A percentile compares a stretch with the other conserved stretches of the same genome.
Evolutionary conservation across 169 alveolate genomes (phyloP).

Genomic region (Perkinsus marinus): DNA sequence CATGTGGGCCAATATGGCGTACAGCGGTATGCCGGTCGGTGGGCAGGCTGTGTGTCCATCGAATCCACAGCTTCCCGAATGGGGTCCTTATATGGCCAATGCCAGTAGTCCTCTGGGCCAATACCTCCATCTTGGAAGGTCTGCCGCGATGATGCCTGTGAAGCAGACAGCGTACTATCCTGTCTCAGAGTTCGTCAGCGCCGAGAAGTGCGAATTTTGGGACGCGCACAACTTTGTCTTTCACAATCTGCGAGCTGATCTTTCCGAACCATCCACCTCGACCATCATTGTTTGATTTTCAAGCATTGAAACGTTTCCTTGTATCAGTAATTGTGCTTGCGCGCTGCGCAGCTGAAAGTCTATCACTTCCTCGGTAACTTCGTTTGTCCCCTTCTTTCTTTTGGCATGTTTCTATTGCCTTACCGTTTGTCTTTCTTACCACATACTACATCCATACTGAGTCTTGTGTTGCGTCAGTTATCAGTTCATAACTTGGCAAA

Average conservation of each 20-base stretch:
- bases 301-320: background rate
- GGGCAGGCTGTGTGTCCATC: background rate
- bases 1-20: background rate
- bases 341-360: too few species aligned
- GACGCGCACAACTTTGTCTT: background rate
- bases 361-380: background rate
- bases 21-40: background rate
- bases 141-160: background rate
- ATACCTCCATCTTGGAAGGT: background rate
- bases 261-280: background rate
- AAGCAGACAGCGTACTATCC: background rate
- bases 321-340: too few species aligned
- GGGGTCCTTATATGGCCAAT: background rate
- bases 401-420: background rate
- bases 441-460: background rate
- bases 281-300: background rate
- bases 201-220: background rate
- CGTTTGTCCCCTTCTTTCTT: background rate
- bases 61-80: background rate
- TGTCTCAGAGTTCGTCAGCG: background rate
- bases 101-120: background rate
- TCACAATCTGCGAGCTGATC: background rate
- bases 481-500: too few species aligned
- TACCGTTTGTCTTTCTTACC: background rate
- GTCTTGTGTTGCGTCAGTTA: too few species aligned